A percentile compares a stretch with the other conserved stretches of the same genome.
Evolutionary conservation across 306 rosid genomes (phyloP).

Genomic region (Betula pendula): DNA sequence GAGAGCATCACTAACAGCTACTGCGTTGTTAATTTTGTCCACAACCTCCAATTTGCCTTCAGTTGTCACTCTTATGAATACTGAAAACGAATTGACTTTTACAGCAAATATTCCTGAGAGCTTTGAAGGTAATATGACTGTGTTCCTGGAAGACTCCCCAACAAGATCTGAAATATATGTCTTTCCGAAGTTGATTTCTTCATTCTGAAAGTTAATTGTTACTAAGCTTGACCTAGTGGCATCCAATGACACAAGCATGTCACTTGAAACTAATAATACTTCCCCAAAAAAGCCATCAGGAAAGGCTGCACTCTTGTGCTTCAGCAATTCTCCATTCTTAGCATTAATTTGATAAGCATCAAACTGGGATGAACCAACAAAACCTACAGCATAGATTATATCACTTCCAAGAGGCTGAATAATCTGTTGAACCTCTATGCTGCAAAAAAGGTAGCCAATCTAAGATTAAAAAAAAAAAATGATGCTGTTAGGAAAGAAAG

Average conservation of each 20-base stretch:
- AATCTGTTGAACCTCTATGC: slow-evolving; percentile 72
- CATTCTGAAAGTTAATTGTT: slow-evolving; percentile 56
- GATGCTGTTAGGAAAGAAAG: slow-evolving; percentile 20
- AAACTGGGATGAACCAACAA: slow-evolving; percentile 63
- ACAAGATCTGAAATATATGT: slow-evolving; percentile 53
- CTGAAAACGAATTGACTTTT: slow-evolving; percentile 41
- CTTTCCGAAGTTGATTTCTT: slow-evolving; percentile 54
- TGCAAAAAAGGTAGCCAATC: slow-evolving; percentile 49
- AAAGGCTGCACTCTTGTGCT: slow-evolving; percentile 47
- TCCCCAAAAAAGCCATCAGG: slow-evolving; percentile 72
- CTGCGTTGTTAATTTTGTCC: slow-evolving; percentile 58
- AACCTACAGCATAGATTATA: slow-evolving; percentile 60
- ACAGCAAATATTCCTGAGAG: slow-evolving; percentile 73
- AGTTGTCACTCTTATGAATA: slow-evolving; percentile 55
- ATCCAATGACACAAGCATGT: slow-evolving; percentile 68
- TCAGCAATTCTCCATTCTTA: slow-evolving; percentile 75
- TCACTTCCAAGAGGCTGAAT: slow-evolving; percentile 59
- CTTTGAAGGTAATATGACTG: slow-evolving; percentile 61
- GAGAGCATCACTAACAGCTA: slow-evolving; percentile 69
- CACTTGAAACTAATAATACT: slow-evolving; percentile 58
- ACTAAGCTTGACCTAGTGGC: slow-evolving; percentile 61
- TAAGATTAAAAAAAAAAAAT: slow-evolving; percentile 38
- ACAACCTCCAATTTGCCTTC: slow-evolving; percentile 69
- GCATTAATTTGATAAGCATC: slow-evolving; percentile 57
- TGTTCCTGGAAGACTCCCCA: slow-evolving; percentile 55